These are phyloP conservation scores for Trichoderma afroharzianum DNA, from an alignment of 2,329 filamentous ascomycete genomes.

Conservation along the genomic window DNA sequence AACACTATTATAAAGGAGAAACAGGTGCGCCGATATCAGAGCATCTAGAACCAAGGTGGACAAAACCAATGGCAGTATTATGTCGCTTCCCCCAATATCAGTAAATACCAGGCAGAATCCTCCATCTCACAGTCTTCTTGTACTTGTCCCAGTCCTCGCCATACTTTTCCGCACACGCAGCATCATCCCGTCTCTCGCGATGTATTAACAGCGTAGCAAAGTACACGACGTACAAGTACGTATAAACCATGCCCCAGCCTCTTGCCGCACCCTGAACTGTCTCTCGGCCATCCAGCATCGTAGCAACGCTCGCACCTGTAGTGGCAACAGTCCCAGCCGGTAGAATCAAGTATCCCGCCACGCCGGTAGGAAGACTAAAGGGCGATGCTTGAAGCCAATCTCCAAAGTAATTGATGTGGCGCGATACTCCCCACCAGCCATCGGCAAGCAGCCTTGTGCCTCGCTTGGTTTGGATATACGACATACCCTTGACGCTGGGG, in stretches of 20 bases:
- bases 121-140: slow-evolving; percentile 69
- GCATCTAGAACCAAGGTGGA: not conserved
- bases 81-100: slow-evolving; percentile 34
- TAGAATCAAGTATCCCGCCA: slow-evolving; percentile 73
- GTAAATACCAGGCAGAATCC: slow-evolving; percentile 79
- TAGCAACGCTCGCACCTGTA: slow-evolving; percentile 45
- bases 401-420: slow-evolving; percentile 91
- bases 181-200: slow-evolving; percentile 78
- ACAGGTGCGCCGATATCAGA: not conserved
- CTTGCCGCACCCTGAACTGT: slow-evolving; percentile 66
- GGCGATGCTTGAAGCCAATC: slow-evolving; percentile 90
- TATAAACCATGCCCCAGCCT: slow-evolving; percentile 80
- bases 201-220: slow-evolving; percentile 81
- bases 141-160: slow-evolving; percentile 86
- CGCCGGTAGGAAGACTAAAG: slow-evolving; percentile 77
- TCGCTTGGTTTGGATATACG: slow-evolving; percentile 76
- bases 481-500: slow-evolving; percentile 69
- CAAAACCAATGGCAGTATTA: not conserved
- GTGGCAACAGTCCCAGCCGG: slow-evolving; percentile 40
- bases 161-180: slow-evolving; percentile 83
- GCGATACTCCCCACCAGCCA: slow-evolving; percentile 86
- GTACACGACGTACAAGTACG: slow-evolving; percentile 89
- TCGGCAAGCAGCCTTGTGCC: slow-evolving; percentile 75
- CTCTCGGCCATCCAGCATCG: slow-evolving; percentile 55
- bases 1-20: not conserved